Evolutionary conservation across 2,329 filamentous ascomycete genomes (phyloP), one percentile per base, ranked within the genome.

Genomic region (Paraphoma sp.): DNA sequence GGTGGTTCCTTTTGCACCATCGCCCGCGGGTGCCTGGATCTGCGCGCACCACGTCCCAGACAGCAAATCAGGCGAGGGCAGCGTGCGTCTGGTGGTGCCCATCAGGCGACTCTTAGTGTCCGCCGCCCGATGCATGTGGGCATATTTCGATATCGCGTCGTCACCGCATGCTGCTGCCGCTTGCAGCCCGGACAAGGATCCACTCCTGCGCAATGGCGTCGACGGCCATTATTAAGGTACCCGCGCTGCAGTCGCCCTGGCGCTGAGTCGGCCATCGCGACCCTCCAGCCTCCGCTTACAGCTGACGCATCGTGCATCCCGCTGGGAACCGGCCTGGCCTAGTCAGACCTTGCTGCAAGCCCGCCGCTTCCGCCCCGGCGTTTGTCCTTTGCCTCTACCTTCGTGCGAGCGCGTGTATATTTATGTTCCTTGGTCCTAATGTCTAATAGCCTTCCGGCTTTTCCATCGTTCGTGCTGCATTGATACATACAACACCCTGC

Each of bases 141-240:
- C 45, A 59, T 59, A 59, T 59, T 56, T 51, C 62, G 56, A 58
- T 60, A 48, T 51, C 44, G 14, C 51, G 45, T 53, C 31, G 45
- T 59, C 56, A 30, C 56, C 46, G 45, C 41, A 18, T 38, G 48
- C 42, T 48, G 36, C 48, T 36, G 48, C 49, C 50, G 51, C 51
- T 42, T 48, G 44, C 48, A 53, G 48, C 42, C 18, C 33, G 36
- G 16, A 53, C 61, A 64, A 60, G 62, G 60, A 45, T 59, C 11
- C 36, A 29, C 23, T 51, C 46, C 59, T 58, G 41, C 53, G 43
- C 53, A 51, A 55, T 59, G 52, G 40, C 46, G 38, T 45, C 51
- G 57, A 10, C 51, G 54, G 46, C 40, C 45, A 56, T 65, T 59
- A 70, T 65, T 62, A 70, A 71, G 60, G 64, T 69, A 69, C 64